phyloP scores from a whole-genome alignment of 371 early-diverging fungal genomes.

The Haplosporangium sp. region DNA sequence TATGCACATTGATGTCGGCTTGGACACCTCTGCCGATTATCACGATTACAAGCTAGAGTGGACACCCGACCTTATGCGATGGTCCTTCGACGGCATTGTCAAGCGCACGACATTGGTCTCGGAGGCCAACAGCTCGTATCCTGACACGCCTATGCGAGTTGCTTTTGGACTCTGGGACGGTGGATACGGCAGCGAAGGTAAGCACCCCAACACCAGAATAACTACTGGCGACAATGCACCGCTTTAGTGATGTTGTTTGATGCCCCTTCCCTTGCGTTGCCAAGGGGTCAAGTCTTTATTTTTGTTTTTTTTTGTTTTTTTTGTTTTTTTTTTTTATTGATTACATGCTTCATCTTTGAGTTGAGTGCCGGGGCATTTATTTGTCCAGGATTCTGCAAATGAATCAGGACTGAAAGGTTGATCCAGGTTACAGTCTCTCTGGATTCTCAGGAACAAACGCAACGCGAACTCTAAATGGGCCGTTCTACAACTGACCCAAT shows the following conservation, averaged over 20 bases:
- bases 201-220: constrained; percentile 8
- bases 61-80: constrained; percentile 65
- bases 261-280: not conserved
- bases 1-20: constrained; percentile 10
- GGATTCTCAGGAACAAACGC: too few relatives aligned
- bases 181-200: constrained; percentile 65
- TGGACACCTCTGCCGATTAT: constrained; percentile 46
- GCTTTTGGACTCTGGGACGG: constrained; percentile 80
- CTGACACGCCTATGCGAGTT: constrained; percentile 65
- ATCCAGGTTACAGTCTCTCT: too few relatives aligned
- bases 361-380: too few relatives aligned
- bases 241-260: not conserved
- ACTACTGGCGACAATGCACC: constrained; percentile 10
- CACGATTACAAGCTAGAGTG: constrained; percentile 63
- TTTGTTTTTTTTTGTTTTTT: not conserved
- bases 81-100: constrained; percentile 63
- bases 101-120: constrained; percentile 55
- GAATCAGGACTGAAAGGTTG: too few relatives aligned
- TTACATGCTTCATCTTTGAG: not conserved
- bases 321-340: not conserved
- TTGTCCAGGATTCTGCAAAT: too few relatives aligned
- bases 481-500: too few relatives aligned
- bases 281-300: not conserved
- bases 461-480: too few relatives aligned
- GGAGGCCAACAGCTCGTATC: constrained; percentile 39